Evolutionary conservation across 2,329 filamentous ascomycete genomes (phyloP).

Genomic region (Sphaerulina musiva): DNA sequence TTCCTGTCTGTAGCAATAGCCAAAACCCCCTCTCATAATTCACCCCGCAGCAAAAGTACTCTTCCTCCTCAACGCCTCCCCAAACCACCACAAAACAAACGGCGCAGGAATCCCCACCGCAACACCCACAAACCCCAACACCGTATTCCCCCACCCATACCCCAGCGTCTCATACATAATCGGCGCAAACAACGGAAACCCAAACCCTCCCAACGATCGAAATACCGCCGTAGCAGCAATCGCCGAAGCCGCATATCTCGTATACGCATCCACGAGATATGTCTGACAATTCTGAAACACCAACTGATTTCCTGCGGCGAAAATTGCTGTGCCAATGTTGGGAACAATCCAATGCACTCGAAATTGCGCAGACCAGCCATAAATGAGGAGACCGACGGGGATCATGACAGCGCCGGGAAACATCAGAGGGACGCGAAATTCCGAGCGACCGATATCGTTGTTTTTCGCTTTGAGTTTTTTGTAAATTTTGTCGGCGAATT

Average conservation of each 20-base stretch:
- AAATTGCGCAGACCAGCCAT: conserved; percentile 53
- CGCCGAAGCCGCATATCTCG: conserved; percentile 44
- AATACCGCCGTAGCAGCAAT: conserved; percentile 52
- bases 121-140: conserved; percentile 52
- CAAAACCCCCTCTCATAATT: background rate
- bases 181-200: conserved; percentile 56
- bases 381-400: conserved; percentile 51
- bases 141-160: conserved; percentile 47
- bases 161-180: conserved; percentile 44
- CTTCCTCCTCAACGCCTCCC: conserved; percentile 34
- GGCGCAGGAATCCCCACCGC: conserved; percentile 48
- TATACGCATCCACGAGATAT: conserved; percentile 55
- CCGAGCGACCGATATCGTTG: conserved; percentile 35
- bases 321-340: conserved; percentile 52
- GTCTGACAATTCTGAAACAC: conserved; percentile 55
- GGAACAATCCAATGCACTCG: conserved; percentile 54
- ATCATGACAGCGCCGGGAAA: conserved; percentile 50
- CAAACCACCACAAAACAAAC: conserved; percentile 41
- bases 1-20: no score
- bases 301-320: conserved; percentile 51
- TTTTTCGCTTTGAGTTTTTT: conserved; percentile 35
- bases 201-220: conserved; percentile 50
- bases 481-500: conserved; percentile 35
- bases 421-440: conserved; percentile 48
- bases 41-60: conserved; percentile 33